phyloP scores from a whole-genome alignment of 2,329 filamentous ascomycete genomes.

The Fusarium tanahbumbuense region DNA sequence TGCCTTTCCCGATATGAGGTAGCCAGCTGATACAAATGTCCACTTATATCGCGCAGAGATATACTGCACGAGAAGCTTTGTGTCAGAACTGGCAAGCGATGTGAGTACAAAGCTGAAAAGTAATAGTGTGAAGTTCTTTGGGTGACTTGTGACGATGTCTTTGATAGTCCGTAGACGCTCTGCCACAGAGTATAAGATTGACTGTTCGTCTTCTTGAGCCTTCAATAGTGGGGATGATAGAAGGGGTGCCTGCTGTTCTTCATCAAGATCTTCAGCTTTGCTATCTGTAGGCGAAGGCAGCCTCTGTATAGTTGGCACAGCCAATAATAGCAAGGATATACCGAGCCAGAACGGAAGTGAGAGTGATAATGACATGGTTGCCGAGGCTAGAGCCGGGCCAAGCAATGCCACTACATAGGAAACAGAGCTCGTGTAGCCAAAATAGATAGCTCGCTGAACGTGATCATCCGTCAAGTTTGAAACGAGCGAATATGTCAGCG shows the following conservation, averaged over 20 bases:
- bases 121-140: conserved; percentile 57
- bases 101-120: conserved; percentile 60
- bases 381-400: conserved; percentile 60
- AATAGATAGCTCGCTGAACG: conserved; percentile 60
- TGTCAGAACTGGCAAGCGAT: conserved; percentile 63
- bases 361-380: conserved; percentile 57
- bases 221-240: conserved; percentile 55
- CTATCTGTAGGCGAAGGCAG: conserved; percentile 11
- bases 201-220: conserved; percentile 46
- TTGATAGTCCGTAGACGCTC: conserved; percentile 46
- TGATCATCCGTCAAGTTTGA: conserved; percentile 58
- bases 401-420: conserved; percentile 60
- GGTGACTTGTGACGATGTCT: conserved; percentile 52
- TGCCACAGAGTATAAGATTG: conserved; percentile 32
- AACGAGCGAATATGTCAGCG: conserved; percentile 60
- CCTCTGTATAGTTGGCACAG: conserved; percentile 27
- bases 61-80: conserved; percentile 62
- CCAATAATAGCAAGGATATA: conserved; percentile 28
- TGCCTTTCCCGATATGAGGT: conserved; percentile 61
- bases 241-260: conserved; percentile 53
- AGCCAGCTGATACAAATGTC: conserved; percentile 60
- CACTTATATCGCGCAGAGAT: conserved; percentile 62
- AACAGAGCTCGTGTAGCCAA: conserved; percentile 63
- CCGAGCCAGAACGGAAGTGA: conserved; percentile 57
- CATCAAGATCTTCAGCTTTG: conserved; percentile 10